Evolutionary conservation across 2,329 filamentous ascomycete genomes (phyloP), one percentile per base, ranked within the genome.

Genomic region (Colletotrichum godetiae): DNA sequence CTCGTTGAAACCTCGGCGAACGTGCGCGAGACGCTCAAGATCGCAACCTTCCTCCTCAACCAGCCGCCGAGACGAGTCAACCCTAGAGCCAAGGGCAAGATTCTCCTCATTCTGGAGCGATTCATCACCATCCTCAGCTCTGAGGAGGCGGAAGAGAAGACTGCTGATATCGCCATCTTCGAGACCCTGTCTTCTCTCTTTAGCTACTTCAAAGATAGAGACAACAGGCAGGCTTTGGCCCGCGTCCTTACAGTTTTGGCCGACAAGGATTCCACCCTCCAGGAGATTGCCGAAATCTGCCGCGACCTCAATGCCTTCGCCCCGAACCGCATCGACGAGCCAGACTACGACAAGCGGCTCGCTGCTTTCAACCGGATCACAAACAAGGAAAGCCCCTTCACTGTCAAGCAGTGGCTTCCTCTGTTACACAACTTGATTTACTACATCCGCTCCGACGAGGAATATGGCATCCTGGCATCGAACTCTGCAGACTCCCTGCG

Each of bases 341-440:
- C 95, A 1, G 94, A 98, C 82, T 98, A 97, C 79, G 94, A 97
- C 76, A 91, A 90, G 69, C 92, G 97, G 19, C 88, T 97, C 6
- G 84, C 88, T 59, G 95, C 95, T 3, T 98, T 97, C 83, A 92
- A 88, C 71, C 81, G 84, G 8, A 92, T 98, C 75, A 93, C 92
- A 46, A 84, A 89, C 3, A 85, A 89, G n/a, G 90, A 90, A 49
- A 80, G 80, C 0, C 83, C 86, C 0, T 90, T 95, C 74, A 92
- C 89, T 0, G 84, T 91, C 1, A 89, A 89, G 71, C 94, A 98
- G 81, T 99, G 97, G 96, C 89, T 92, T 65, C 95, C 97, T 6
- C 83, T 99, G 24, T 84, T 98, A 12, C 93, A 95, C 83, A 99
- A 98, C 79, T 90, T 97, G 85, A 87, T 98, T 2, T 98, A 92